Evolutionary conservation across 345 rosid genomes (phyloP).

Genomic region (Capsella bursapastoris): DNA sequence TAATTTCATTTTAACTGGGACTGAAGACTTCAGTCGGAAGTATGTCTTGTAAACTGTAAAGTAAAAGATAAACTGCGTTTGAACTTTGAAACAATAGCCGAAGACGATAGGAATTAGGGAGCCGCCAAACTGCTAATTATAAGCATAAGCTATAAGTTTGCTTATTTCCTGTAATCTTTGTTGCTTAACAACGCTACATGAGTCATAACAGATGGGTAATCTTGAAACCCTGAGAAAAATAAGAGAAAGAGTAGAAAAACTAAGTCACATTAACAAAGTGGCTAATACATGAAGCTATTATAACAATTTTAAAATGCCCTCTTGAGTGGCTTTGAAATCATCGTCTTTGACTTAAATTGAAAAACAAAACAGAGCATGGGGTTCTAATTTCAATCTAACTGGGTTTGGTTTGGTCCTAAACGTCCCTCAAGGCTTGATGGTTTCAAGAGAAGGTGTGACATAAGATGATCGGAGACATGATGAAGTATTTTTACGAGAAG

Average conservation of each 20-base stretch:
- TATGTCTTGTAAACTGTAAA: too few relatives aligned
- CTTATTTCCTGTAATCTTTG: too few relatives aligned
- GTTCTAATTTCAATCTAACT: conserved; percentile 9
- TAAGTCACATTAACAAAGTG: neutral
- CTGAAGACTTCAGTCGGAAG: neutral
- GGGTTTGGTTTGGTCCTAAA: conserved; percentile 24
- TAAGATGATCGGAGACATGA: conserved; percentile 32
- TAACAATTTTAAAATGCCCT: conserved; percentile 4
- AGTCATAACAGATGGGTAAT: neutral
- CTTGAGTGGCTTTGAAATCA: neutral
- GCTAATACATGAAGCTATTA: conserved; percentile 2
- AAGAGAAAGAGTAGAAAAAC: neutral
- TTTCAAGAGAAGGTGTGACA: conserved; percentile 35
- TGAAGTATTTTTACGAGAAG: conserved; percentile 8
- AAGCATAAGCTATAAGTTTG: too few relatives aligned
- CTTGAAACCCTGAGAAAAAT: neutral
- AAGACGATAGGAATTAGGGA: too few relatives aligned
- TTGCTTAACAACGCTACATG: neutral
- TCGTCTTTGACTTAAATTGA: conserved; percentile 23
- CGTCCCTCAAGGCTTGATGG: conserved; percentile 29
- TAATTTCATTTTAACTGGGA: neutral
- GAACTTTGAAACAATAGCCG: too few relatives aligned
- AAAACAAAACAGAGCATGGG: neutral
- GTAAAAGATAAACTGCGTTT: neutral
- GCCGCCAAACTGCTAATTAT: too few relatives aligned